Evolutionary conservation across 192 early-diverging fungal genomes (phyloP).

Genomic region (Rhizophagus clarus): DNA sequence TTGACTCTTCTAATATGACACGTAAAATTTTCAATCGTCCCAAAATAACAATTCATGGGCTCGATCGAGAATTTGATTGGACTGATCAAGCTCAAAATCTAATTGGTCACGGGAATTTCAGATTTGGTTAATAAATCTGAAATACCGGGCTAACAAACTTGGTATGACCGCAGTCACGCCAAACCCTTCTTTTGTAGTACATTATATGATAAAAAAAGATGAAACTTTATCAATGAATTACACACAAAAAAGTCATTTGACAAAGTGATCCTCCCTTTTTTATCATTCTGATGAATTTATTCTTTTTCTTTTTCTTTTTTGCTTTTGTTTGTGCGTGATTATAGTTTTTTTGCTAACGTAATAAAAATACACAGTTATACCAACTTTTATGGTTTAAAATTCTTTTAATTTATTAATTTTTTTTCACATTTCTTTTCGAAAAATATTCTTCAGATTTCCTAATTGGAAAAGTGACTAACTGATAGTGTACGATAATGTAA

Average conservation of each 20-base stretch:
- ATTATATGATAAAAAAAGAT: neutral
- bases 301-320: neutral
- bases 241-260: neutral
- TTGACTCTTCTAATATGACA: too few species aligned
- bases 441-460: neutral
- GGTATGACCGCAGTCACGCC: neutral
- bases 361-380: too few species aligned
- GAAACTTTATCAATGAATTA: neutral
- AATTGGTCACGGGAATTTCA: too few species aligned
- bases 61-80: too few species aligned
- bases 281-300: neutral
- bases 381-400: too few species aligned
- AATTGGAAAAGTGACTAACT: neutral
- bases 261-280: too few species aligned
- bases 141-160: neutral
- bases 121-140: too few species aligned
- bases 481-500: neutral
- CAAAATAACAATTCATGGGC: too few species aligned
- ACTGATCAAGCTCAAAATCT: too few species aligned
- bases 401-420: too few species aligned
- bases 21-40: too few species aligned
- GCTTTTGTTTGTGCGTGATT: neutral
- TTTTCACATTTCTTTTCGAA: neutral
- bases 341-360: neutral
- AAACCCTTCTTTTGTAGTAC: neutral